Percentiles rank a stretch among this genome's conserved stretches.
phyloP scores from a whole-genome alignment of 2,329 filamentous ascomycete genomes.

The Cladophialophora bantiana region DNA sequence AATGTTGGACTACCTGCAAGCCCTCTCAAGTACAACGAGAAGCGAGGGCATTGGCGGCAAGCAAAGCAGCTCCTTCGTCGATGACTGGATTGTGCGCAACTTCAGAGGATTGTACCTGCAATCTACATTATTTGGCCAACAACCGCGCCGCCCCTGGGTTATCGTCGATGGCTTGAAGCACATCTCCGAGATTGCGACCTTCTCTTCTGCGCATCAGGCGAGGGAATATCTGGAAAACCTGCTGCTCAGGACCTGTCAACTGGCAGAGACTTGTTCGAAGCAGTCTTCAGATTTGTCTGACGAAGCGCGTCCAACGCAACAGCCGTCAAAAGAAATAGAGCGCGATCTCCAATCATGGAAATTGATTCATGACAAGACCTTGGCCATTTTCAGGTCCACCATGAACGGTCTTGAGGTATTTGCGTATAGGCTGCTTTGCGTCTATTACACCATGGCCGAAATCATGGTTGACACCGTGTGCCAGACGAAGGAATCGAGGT shows the following conservation, averaged over 20 bases:
- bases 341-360: neutral
- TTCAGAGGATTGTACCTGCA: slow-evolving; percentile 44
- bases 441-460: slow-evolving; percentile 25
- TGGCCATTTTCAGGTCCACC: neutral
- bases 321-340: neutral
- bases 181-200: neutral
- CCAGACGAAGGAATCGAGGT: slow-evolving; percentile 40
- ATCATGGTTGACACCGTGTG: slow-evolving; percentile 42
- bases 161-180: slow-evolving; percentile 6
- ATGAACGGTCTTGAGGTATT: slow-evolving; percentile 16
- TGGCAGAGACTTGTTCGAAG: neutral
- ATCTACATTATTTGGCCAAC: slow-evolving; percentile 42
- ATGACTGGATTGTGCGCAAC: slow-evolving; percentile 39
- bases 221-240: slow-evolving; percentile 17
- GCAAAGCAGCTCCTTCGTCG: neutral
- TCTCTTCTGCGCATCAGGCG: slow-evolving; percentile 3
- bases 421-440: slow-evolving; percentile 9
- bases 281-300: neutral
- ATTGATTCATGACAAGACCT: neutral
- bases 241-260: slow-evolving; percentile 4
- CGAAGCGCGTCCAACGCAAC: neutral
- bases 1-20: slow-evolving; percentile 36
- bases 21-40: neutral
- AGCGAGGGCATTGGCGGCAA: neutral
- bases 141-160: slow-evolving; percentile 7